A percentile compares a stretch with the other conserved stretches of the same genome.
Evolutionary conservation across 345 rosid genomes (phyloP).

Genomic region (Pistacia atlantica): DNA sequence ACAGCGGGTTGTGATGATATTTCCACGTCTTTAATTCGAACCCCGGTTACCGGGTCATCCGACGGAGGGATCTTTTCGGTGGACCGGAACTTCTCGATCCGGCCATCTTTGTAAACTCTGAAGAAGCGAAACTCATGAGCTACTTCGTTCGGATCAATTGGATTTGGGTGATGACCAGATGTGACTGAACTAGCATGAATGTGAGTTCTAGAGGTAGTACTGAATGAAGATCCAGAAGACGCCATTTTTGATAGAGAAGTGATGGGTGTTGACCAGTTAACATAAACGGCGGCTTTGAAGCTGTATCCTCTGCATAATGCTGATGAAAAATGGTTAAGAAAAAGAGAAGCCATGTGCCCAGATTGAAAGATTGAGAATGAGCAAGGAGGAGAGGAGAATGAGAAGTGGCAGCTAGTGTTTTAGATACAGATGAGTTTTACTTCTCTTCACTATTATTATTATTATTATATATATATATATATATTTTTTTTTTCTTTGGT

Average conservation of each 20-base stretch:
- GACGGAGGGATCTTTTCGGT: slow-evolving; percentile 23
- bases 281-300: not conserved
- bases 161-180: not conserved
- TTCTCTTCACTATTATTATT: too few relatives aligned
- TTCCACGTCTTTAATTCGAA: slow-evolving; percentile 29
- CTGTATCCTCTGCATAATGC: not conserved
- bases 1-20: slow-evolving; percentile 31
- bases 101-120: slow-evolving; percentile 18
- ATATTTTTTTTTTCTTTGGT: too few relatives aligned
- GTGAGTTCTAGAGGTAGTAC: not conserved
- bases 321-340: not conserved
- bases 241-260: not conserved
- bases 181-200: not conserved
- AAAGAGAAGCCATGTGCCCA: not conserved
- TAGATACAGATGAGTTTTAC: too few relatives aligned
- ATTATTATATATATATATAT: too few relatives aligned
- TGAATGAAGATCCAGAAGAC: not conserved
- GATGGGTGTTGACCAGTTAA: not conserved
- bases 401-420: too few relatives aligned
- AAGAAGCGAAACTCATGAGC: slow-evolving; percentile 21
- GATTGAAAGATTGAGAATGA: not conserved
- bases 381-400: too few relatives aligned
- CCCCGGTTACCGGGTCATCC: slow-evolving; percentile 21
- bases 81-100: slow-evolving; percentile 8
- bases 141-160: not conserved